Conservation (phyloP, 2,329 filamentous ascomycete species). For the Pseudogymnoascus sp. region DNA sequence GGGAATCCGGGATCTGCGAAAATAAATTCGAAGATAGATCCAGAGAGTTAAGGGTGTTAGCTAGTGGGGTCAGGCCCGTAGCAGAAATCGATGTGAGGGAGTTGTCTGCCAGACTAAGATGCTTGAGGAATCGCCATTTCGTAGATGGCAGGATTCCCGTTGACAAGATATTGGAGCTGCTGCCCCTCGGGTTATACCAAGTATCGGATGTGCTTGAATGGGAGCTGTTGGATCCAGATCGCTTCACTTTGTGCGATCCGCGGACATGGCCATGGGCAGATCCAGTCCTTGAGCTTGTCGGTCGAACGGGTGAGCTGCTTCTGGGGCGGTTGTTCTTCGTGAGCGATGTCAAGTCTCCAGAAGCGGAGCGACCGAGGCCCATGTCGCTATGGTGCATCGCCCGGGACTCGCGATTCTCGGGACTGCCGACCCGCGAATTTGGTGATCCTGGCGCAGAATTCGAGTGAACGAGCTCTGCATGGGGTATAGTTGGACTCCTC, state of each 20-base stretch:
- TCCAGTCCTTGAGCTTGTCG: slow-evolving; percentile 63
- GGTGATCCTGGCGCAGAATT: slow-evolving; percentile 62
- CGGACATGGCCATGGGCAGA: slow-evolving; percentile 50
- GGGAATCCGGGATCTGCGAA: slow-evolving; percentile 84
- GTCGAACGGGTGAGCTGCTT: slow-evolving; percentile 75
- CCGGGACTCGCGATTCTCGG: slow-evolving; percentile 13
- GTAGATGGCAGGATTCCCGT: slow-evolving; percentile 67
- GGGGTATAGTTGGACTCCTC: slow-evolving; percentile 54
- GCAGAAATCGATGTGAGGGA: slow-evolving; percentile 72
- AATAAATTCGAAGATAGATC: slow-evolving; percentile 92
- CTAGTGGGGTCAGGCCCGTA: slow-evolving; percentile 68
- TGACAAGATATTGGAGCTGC: slow-evolving; percentile 68
- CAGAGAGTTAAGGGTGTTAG: slow-evolving; percentile 81
- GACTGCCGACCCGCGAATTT: slow-evolving; percentile 28
- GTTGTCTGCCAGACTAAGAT: slow-evolving; percentile 88
- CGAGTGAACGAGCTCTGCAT: slow-evolving; percentile 59
- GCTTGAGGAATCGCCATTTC: slow-evolving; percentile 92
- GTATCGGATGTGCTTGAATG: slow-evolving; percentile 67
- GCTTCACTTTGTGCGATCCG: slow-evolving; percentile 64
- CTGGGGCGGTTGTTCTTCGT: slow-evolving; percentile 42
- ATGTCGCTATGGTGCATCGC: background rate
- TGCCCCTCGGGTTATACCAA: slow-evolving; percentile 56
- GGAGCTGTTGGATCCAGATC: slow-evolving; percentile 88
- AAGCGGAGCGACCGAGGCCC: slow-evolving; percentile 15
- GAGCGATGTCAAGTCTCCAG: slow-evolving; percentile 24